Conservation (phyloP, 2,329 filamentous ascomycete species). For the Penicillium oxalicum region DNA sequence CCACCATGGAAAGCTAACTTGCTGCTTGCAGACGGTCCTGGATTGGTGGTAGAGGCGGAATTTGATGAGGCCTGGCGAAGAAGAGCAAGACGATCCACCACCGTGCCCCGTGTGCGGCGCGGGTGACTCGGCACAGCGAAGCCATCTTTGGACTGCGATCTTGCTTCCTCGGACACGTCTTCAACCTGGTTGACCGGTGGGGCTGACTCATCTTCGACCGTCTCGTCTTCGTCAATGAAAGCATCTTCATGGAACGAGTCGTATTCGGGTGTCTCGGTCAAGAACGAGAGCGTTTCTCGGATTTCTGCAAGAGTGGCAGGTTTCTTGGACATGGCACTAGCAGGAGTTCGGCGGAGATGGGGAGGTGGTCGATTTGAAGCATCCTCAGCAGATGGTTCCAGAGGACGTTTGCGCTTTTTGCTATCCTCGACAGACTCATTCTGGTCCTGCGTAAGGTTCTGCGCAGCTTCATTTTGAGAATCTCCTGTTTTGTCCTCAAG, state of each 20-base stretch:
- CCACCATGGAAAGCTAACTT: conserved; percentile 33
- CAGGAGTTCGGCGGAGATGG: conserved; percentile 55
- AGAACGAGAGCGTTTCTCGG: conserved; percentile 72
- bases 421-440: conserved; percentile 17
- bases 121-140: conserved; percentile 30
- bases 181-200: conserved; percentile 14
- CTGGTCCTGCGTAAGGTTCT: conserved; percentile 20
- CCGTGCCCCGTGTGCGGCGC: conserved; percentile 35
- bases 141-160: conserved; percentile 22
- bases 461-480: conserved; percentile 34
- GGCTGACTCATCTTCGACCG: conserved; percentile 15
- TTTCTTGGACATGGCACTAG: conserved; percentile 52
- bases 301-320: conserved; percentile 74
- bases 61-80: conserved; percentile 42
- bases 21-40: conserved; percentile 17
- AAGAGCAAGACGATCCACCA: conserved; percentile 43
- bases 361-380: conserved; percentile 51
- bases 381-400: conserved; percentile 38
- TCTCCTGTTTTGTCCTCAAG: conserved; percentile 46
- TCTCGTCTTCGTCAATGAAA: conserved; percentile 40
- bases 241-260: conserved; percentile 51
- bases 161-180: conserved; percentile 17
- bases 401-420: conserved; percentile 39
- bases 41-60: conserved; percentile 25
- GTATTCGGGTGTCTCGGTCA: conserved; percentile 64